Conservation (phyloP, 208 protist species). For the Crithidia sp. region DNA sequence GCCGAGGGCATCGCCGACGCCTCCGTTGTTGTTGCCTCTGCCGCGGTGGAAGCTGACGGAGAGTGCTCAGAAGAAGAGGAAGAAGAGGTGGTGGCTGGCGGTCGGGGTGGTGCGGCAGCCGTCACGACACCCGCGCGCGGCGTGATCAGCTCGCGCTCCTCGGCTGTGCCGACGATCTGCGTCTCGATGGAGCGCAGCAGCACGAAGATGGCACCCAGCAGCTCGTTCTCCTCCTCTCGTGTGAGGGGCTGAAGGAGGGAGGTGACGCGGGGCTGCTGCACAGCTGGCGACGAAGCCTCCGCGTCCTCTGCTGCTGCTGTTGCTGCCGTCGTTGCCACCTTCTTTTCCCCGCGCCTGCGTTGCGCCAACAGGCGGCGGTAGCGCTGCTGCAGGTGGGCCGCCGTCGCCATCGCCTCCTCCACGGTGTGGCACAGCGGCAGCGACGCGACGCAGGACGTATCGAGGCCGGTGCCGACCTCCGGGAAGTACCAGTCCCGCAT, state of each 20-base stretch:
- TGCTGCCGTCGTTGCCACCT: neutral
- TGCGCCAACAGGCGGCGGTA: conserved; percentile 16
- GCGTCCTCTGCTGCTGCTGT: neutral
- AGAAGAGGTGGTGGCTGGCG: neutral
- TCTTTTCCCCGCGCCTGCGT: neutral
- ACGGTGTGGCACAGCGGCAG: conserved; percentile 31
- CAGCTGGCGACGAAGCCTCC: neutral
- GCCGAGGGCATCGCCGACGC: neutral
- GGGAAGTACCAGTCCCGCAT: conserved; percentile 52
- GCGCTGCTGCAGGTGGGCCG: conserved; percentile 18
- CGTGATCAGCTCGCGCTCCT: conserved; percentile 56
- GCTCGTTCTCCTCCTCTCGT: conserved; percentile 30
- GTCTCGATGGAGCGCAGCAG: conserved; percentile 48
- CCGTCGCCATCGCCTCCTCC: conserved; percentile 35
- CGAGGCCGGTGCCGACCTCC: conserved; percentile 22
- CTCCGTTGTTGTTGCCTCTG: too few species aligned
- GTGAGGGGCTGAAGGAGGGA: conserved; percentile 15
- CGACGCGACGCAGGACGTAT: conserved; percentile 36
- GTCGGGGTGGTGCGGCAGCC: neutral
- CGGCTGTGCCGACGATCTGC: conserved; percentile 42
- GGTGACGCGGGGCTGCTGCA: neutral
- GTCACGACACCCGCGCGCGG: conserved; percentile 20
- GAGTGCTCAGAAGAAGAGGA: neutral
- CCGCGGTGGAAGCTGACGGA: too few species aligned
- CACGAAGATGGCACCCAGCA: conserved; percentile 44